These are phyloP conservation scores for Periconia sp. DNA, from an alignment of 2,329 filamentous ascomycete genomes.

Conservation along the genomic window DNA sequence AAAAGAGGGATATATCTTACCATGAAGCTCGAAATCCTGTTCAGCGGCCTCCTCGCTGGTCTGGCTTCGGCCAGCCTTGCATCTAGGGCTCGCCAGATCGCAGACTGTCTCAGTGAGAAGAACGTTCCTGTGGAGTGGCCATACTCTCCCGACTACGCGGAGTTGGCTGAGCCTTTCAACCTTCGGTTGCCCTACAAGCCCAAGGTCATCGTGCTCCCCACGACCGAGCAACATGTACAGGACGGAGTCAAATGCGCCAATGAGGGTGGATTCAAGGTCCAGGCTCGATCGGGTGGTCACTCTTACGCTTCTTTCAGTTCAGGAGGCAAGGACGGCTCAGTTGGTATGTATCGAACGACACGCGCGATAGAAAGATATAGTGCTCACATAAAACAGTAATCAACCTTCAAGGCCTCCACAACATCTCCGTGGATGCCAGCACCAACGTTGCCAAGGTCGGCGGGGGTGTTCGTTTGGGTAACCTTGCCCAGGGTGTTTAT, in stretches of 20 bases:
- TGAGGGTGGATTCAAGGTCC: slow-evolving; percentile 55
- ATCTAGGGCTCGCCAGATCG: neutral
- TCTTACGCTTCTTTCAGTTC: slow-evolving; percentile 59
- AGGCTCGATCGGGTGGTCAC: slow-evolving; percentile 66
- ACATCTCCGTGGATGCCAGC: slow-evolving; percentile 44
- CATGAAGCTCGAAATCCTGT: slow-evolving; percentile 1
- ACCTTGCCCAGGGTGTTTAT: slow-evolving; percentile 37
- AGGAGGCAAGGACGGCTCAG: slow-evolving; percentile 52
- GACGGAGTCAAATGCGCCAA: slow-evolving; percentile 61
- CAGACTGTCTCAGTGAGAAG: slow-evolving; percentile 35
- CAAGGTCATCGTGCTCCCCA: slow-evolving; percentile 59
- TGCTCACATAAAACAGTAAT: slow-evolving; percentile 34
- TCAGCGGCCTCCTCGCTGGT: slow-evolving; percentile 4
- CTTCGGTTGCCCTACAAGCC: slow-evolving; percentile 47
- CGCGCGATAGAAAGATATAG: neutral
- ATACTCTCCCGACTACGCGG: slow-evolving; percentile 23
- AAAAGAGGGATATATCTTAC: neutral
- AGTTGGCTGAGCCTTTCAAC: slow-evolving; percentile 41
- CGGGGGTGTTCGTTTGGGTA: slow-evolving; percentile 53
- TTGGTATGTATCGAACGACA: slow-evolving; percentile 26
- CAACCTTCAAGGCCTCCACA: slow-evolving; percentile 50
- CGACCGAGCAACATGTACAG: slow-evolving; percentile 57
- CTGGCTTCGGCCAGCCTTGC: slow-evolving; percentile 3
- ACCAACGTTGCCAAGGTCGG: slow-evolving; percentile 50
- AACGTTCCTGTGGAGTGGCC: slow-evolving; percentile 36